Base-by-base conservation (phyloP, 306 rosid genomes). In the Prunus campanulata region DNA sequence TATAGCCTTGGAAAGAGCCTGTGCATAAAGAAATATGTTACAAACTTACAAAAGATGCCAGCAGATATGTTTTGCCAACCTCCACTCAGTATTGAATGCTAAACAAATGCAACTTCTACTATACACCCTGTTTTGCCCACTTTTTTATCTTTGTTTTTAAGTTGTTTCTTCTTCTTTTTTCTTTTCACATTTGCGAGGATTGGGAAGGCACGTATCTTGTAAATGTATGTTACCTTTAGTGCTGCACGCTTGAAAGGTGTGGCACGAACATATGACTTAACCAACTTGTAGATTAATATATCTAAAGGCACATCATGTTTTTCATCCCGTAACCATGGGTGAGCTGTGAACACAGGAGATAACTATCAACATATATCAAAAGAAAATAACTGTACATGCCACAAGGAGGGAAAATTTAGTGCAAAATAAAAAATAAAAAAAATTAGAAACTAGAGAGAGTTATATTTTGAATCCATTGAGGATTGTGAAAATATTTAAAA, bases 261-360 rank as follows among this genome's bases (percentile, higher is more conserved):
- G 60, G 91, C 90, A 70, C 93, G 84, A 67, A 92, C 79, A 74
- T 90, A 95, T 51, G 90, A 77, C 80, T 90, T 95, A 68, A 95
- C 93, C 77, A 87, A 78, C 88, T 90, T 92, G 93, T 85, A 95
- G 80, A 95, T 88, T 68, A 83, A 78, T 62, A 90, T 86, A 85
- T 95, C 98, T 63, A 95, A 87, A 71, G 98, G 97, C 76, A 95
- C 81, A 19, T 69, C 81, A 75, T 30, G 78, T 12, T 74, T 75
- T 75, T 89, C 95, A 78, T 95, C 88, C 69, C 92, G 87, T 85
- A 95, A 83, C 98, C 98, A 95, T 32, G 97, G 96, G 83, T 95
- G 98, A 76, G 91, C 98, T 95, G 92, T 77, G 87, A 74, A 84
- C 47, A 84, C n/a, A 72, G 15, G 75, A 84, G 67, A 70, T 48